These are phyloP conservation scores for Naematelia aurantialba DNA, from an alignment of 768 basidiomycete species.

Conservation along the genomic window DNA sequence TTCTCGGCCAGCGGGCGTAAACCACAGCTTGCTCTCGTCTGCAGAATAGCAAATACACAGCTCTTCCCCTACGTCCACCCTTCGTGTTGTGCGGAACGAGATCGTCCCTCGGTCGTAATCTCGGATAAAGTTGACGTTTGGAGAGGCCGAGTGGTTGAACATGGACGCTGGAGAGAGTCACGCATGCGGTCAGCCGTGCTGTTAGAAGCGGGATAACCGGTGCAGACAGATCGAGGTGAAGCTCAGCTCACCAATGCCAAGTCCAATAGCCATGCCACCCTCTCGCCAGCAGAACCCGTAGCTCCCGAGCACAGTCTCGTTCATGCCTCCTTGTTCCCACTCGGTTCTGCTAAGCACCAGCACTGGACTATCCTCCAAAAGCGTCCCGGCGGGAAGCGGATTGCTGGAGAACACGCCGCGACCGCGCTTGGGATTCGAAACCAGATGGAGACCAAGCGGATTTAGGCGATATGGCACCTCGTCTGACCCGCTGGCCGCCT, in stretches of 20 bases:
- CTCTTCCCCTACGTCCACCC: constrained; percentile 39
- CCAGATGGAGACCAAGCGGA: constrained; percentile 42
- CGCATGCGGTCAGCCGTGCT: neutral
- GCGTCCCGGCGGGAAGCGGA: constrained; percentile 58
- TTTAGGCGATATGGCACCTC: constrained; percentile 26
- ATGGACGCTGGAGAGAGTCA: constrained; percentile 28
- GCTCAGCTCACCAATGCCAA: constrained; percentile 42
- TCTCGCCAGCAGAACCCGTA: constrained; percentile 48
- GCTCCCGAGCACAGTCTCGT: constrained; percentile 41
- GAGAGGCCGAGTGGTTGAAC: constrained; percentile 49
- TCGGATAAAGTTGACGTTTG: constrained; percentile 49
- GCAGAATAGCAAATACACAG: constrained; percentile 48
- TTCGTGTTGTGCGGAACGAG: constrained; percentile 32
- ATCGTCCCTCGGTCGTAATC: constrained; percentile 30
- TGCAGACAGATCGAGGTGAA: neutral
- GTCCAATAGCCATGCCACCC: constrained; percentile 44
- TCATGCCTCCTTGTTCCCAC: constrained; percentile 51
- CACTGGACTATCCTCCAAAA: constrained; percentile 82
- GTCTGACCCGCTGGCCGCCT: neutral
- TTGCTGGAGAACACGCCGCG: constrained; percentile 56
- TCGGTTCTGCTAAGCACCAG: constrained; percentile 69
- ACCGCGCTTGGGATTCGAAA: constrained; percentile 38
- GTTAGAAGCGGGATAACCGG: neutral
- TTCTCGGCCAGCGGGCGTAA: constrained; percentile 21
- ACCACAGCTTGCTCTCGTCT: constrained; percentile 49